Evolutionary conservation across 2,329 filamentous ascomycete species (phyloP).

Genomic region (Sclerotinia nivalis): DNA sequence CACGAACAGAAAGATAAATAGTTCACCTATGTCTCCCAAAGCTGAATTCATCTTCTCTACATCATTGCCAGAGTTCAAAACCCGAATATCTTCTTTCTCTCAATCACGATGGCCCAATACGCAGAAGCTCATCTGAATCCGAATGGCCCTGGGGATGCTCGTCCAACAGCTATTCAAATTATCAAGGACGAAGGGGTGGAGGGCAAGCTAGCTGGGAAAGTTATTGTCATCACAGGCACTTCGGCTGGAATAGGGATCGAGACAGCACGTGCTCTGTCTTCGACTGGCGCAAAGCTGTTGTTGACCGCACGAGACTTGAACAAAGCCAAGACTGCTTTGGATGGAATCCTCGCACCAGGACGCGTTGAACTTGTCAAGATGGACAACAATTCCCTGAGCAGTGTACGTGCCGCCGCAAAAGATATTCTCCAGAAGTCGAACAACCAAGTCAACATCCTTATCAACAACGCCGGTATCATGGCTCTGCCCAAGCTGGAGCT

Average conservation of each 20-base stretch:
- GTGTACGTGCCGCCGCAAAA: not conserved
- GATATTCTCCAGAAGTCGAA: conserved; percentile 6
- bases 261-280: not conserved
- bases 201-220: not conserved
- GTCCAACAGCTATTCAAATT: not conserved
- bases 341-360: not conserved
- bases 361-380: not conserved
- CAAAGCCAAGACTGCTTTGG: not conserved
- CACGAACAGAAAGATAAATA: not conserved
- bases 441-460: conserved; percentile 26
- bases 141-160: not conserved
- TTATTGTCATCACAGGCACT: not conserved
- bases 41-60: not conserved
- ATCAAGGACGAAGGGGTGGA: not conserved
- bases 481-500: conserved; percentile 35
- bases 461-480: conserved; percentile 14
- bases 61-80: not conserved
- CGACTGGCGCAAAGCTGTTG: not conserved
- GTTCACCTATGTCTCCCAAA: not conserved
- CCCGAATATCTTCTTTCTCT: not conserved
- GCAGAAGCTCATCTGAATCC: no score
- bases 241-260: not conserved
- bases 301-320: not conserved
- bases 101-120: not conserved
- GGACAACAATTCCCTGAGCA: not conserved